Evolutionary conservation across 2,329 filamentous ascomycete genomes (phyloP).

Genomic region (Metarhizium guizhouense): DNA sequence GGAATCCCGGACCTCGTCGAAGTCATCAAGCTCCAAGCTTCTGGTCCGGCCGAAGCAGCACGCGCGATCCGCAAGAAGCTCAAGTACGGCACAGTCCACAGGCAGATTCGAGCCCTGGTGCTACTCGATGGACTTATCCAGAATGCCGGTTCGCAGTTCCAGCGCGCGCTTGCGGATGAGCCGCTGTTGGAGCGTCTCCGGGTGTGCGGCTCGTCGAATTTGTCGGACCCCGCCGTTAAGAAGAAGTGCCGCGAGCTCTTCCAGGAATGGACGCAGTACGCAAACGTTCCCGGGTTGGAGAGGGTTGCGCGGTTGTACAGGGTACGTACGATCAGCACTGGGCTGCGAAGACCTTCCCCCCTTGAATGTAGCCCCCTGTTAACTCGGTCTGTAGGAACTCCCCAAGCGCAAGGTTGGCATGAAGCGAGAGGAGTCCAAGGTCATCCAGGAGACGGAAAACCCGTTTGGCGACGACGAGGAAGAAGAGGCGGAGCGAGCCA

Average conservation of each 20-base stretch:
- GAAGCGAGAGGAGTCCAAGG: slow-evolving; percentile 71
- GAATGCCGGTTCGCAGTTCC: slow-evolving; percentile 82
- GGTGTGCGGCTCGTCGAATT: slow-evolving; percentile 74
- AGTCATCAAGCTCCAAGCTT: slow-evolving; percentile 79
- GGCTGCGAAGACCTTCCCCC: not conserved
- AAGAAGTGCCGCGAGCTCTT: slow-evolving; percentile 85
- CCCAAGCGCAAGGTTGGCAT: slow-evolving; percentile 61
- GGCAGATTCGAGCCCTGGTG: slow-evolving; percentile 79
- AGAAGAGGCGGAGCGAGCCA: slow-evolving; percentile 33
- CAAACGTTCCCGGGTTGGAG: slow-evolving; percentile 69
- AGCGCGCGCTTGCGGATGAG: slow-evolving; percentile 82
- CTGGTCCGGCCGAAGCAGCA: slow-evolving; percentile 81
- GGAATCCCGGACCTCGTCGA: slow-evolving; percentile 93
- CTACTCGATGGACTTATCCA: slow-evolving; percentile 90
- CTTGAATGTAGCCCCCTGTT: not conserved
- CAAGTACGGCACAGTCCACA: slow-evolving; percentile 94
- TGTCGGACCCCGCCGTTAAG: slow-evolving; percentile 78
- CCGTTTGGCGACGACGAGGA: slow-evolving; percentile 62
- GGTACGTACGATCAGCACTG: slow-evolving; percentile 31
- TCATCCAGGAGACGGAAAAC: slow-evolving; percentile 70
- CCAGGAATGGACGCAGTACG: slow-evolving; percentile 81
- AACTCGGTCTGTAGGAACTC: slow-evolving; percentile 38
- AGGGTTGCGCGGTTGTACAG: slow-evolving; percentile 71
- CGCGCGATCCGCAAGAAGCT: slow-evolving; percentile 94
- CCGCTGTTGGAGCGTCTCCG: slow-evolving; percentile 84